Base-by-base conservation (phyloP, 2,329 filamentous ascomycete genomes). In the Sclerotinia sclerotiorum region DNA sequence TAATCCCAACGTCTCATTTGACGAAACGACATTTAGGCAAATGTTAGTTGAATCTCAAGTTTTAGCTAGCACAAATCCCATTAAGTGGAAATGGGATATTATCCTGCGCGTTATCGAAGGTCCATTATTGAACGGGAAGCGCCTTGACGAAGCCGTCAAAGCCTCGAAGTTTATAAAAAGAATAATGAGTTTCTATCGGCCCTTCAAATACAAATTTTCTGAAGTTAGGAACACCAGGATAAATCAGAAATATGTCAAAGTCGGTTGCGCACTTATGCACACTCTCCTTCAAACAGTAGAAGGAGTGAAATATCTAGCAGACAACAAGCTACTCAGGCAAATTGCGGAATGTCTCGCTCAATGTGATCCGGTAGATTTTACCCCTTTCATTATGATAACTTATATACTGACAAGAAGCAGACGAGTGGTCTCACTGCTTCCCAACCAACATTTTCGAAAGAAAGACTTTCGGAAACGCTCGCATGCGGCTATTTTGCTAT, bases 11-110 rank as follows among this genome's bases (percentile, higher is more conserved):
- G 73, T 83, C 3, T 84, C 84, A 57, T 84, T 84, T 52, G 84
- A 90, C 70, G 88, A 90, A 73, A 83, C 85, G 13, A 86, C 86
- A 0, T 90, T 90, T 73, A 84, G 88, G 27, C 87, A 89, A 75
- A 79, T 89, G 3, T 76, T 89, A 39, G 82, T 93, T 24, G 91
- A 98, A 70, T 95, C 92, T 5, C 89, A 93, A 67, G 93, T 99
- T 2, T 82, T 98, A 57, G 92, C 90, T 71, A 95, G 92, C 70
- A 93, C 93, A 70, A 97, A 97, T 74, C 97, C 91, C 76, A 84
- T 88, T 51, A 99, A 99, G 78, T 99, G 95, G 95, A 94, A 97
- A 77, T 99, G 96, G 95, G 93, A 97, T 70, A 83, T 97, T 49
- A 93, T 99, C 54, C 85, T 94, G 69, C 91, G 90, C 74, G 88